phyloP scores from a whole-genome alignment of 371 early-diverging fungal species.

The Rhizopus arrhizus region DNA sequence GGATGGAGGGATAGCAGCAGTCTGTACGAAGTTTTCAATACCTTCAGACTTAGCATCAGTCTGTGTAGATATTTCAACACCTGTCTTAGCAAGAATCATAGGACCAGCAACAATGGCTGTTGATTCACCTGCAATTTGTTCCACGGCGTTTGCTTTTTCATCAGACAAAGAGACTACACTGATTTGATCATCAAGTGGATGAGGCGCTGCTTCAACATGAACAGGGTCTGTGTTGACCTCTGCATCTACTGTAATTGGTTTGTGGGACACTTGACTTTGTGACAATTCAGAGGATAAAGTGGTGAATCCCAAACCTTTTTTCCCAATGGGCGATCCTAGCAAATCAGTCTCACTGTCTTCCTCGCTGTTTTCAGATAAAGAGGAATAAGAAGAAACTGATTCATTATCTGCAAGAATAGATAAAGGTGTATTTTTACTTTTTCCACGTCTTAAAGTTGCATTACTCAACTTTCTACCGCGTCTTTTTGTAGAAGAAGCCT shows the following conservation, averaged over 20 bases:
- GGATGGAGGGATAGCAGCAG: neutral
- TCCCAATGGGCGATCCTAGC: neutral
- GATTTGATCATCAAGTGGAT: slow-evolving; percentile 40
- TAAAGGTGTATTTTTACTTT: slow-evolving; percentile 13
- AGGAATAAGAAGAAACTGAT: slow-evolving; percentile 30
- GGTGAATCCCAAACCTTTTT: slow-evolving; percentile 19
- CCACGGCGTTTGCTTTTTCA: slow-evolving; percentile 5
- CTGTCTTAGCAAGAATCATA: neutral
- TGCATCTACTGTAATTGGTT: slow-evolving; percentile 22
- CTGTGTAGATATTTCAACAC: slow-evolving; percentile 14
- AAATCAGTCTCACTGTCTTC: slow-evolving; percentile 27
- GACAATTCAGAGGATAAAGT: slow-evolving; percentile 36
- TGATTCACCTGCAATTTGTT: slow-evolving; percentile 16
- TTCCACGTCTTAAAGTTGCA: neutral
- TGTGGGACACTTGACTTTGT: slow-evolving; percentile 23
- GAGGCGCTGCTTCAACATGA: slow-evolving; percentile 12
- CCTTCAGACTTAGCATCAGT: slow-evolving; percentile 7
- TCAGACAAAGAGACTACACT: slow-evolving; percentile 9
- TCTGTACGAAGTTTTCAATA: slow-evolving; percentile 11
- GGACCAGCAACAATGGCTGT: slow-evolving; percentile 5
- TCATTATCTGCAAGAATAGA: slow-evolving; percentile 13
- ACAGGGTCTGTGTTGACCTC: slow-evolving; percentile 23
- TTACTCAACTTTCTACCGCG: slow-evolving; percentile 12
- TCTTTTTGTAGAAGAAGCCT: slow-evolving; percentile 12
- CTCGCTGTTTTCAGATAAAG: slow-evolving; percentile 33